Conservation (phyloP, 768 basidiomycete genomes). For the Sarcomyxa edulis region DNA sequence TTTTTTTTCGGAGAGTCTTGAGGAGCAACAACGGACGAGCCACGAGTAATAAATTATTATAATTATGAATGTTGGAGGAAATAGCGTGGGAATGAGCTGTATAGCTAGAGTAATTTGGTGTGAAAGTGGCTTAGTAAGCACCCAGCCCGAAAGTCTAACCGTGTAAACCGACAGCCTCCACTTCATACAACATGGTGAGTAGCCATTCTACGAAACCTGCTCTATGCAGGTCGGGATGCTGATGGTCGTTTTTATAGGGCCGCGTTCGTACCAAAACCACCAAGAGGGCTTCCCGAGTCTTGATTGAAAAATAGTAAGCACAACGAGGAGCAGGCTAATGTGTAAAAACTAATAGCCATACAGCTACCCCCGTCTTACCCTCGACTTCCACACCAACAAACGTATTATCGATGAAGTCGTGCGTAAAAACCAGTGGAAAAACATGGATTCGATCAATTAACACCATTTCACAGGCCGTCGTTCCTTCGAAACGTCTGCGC, state of each 20-base stretch:
- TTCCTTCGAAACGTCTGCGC: slow-evolving; percentile 97
- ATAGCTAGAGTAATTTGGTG: too few species aligned
- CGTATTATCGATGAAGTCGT: slow-evolving; percentile 98
- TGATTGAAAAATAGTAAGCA: slow-evolving; percentile 98
- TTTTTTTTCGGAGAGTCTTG: too few species aligned
- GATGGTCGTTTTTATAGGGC: slow-evolving; percentile 51
- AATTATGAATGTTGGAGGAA: neutral
- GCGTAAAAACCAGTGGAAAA: slow-evolving; percentile 19
- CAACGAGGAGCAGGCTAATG: too few species aligned
- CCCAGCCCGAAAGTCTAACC: too few species aligned
- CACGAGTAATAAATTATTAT: too few species aligned
- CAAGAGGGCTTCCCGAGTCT: slow-evolving; percentile 97
- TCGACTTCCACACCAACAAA: slow-evolving; percentile 99
- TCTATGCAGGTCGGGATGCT: too few species aligned
- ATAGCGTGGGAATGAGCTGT: neutral
- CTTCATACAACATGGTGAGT: slow-evolving; percentile 46
- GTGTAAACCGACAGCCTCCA: slow-evolving; percentile 1
- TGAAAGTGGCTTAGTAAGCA: too few species aligned
- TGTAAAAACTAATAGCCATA: too few species aligned
- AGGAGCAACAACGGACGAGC: too few species aligned
- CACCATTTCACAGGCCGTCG: slow-evolving; percentile 78
- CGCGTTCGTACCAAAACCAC: slow-evolving; percentile 99
- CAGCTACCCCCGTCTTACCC: slow-evolving; percentile 97
- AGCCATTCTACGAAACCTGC: neutral
- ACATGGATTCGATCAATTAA: too few species aligned